Conservation (phyloP, 805 yeast species). For the Candida pseudoglaebosa region DNA sequence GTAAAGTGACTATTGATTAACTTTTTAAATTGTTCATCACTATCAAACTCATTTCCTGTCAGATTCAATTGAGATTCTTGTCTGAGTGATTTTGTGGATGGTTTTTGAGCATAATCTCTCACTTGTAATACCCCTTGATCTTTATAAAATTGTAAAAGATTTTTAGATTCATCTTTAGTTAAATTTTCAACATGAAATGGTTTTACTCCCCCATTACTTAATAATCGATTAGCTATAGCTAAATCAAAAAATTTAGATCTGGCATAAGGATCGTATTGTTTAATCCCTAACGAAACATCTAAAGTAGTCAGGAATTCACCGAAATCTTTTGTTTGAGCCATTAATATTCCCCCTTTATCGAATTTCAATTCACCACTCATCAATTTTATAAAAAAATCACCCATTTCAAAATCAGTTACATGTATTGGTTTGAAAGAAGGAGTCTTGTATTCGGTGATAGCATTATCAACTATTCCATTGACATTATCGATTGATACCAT, state of each 20-base stretch:
- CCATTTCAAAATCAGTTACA: constrained; percentile 60
- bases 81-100: constrained; percentile 9
- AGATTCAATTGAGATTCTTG: constrained; percentile 7
- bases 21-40: constrained; percentile 25
- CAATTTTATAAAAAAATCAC: constrained; percentile 50
- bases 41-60: constrained; percentile 13
- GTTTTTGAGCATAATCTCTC: constrained; percentile 30
- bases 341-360: constrained; percentile 58
- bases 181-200: constrained; percentile 23
- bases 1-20: constrained; percentile 26
- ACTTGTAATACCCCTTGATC: constrained; percentile 29
- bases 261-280: constrained; percentile 54
- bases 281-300: constrained; percentile 53
- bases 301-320: constrained; percentile 49
- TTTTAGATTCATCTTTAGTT: constrained; percentile 26
- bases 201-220: constrained; percentile 30
- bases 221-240: constrained; percentile 47
- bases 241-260: constrained; percentile 48
- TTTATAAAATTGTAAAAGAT: constrained; percentile 29
- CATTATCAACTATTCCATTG: constrained; percentile 53
- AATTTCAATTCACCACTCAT: constrained; percentile 52
- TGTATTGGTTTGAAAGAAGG: constrained; percentile 52
- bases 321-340: constrained; percentile 58
- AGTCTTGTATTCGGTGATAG: constrained; percentile 59
- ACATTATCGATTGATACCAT: constrained; percentile 71